These are phyloP conservation scores for Cutaneotrichosporon cavernicola DNA, from an alignment of 1,284 basidiomycete species.

Conservation along the genomic window DNA sequence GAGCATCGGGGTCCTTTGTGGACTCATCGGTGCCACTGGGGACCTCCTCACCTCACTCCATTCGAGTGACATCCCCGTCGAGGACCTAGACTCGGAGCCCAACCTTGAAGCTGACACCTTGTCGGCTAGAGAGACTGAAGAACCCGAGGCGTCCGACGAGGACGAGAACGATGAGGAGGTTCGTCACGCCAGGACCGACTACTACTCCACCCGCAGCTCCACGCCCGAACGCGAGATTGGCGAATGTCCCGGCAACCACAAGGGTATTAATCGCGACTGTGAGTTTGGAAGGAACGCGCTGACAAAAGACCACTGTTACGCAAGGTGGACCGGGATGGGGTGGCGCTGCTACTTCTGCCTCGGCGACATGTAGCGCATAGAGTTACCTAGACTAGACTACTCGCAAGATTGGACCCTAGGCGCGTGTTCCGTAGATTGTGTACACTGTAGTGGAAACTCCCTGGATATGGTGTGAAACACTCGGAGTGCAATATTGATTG, in stretches of 20 bases:
- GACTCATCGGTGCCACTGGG: neutral
- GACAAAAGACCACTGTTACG: neutral
- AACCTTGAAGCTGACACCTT: neutral
- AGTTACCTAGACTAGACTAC: neutral
- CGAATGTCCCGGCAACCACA: neutral
- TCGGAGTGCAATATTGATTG: too few relatives aligned
- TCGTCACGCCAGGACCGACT: neutral
- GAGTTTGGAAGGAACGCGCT: neutral
- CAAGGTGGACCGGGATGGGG: neutral
- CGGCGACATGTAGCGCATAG: constrained; percentile 1
- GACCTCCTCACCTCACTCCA: neutral
- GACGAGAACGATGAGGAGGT: neutral
- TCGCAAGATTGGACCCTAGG: neutral
- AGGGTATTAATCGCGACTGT: neutral
- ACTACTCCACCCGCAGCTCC: neutral
- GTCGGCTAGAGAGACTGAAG: neutral
- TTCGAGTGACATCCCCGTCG: neutral
- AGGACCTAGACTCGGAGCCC: neutral
- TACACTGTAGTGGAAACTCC: neutral
- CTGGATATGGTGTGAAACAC: neutral
- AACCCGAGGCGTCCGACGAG: neutral
- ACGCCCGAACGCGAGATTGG: neutral
- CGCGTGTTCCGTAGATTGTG: too few relatives aligned
- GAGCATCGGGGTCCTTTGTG: neutral
- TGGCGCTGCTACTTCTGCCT: constrained; percentile 2